Base-by-base conservation (phyloP, 75 land plant species). In the Azolla pinnata region DNA sequence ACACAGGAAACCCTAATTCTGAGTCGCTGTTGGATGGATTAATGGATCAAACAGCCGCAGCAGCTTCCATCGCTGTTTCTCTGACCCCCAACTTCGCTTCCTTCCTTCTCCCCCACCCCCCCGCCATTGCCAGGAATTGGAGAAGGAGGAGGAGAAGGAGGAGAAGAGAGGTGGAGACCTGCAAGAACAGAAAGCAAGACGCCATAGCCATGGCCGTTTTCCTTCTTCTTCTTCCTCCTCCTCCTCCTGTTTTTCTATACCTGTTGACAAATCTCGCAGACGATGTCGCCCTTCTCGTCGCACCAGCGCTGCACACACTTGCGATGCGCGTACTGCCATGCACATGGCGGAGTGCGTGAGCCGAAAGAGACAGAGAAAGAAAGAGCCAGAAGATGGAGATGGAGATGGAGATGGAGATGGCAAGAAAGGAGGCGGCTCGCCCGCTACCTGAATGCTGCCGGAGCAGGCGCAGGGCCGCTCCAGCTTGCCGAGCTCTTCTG, bases 401-500 rank as follows among this genome's bases (percentile, higher is more conserved):
- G 23, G 2, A 33, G 25, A 16, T 10, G 53, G 53, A 28, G 56
- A 54, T 2, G 31, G 18, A 28, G 29, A 8, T 4, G 10, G 10
- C 26, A 54, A 5, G 29, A 21, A 18, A 50, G 5, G 7, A 5
- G 8, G 8, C 5, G 23, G 23, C 16, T 28, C 18, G 2, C 28
- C 4, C 29, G 10, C 4, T 63, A 83, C 86, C 83, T 83, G 73
- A 44, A 83, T 35, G 50, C 77, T 83, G 9, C 86, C 86, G 54
- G 66, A 72, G 61, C 86, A 83, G 46, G 77, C 83, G 55, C 86
- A 83, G 29, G 86, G 86, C n/a, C 29, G 42, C 52, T 83, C 86
- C 56, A 83, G 62, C 35, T 73, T 79, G 20, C 49, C 30, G 10
- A 73, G 34, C 16, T 66, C 56, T n/a, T 78, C 84, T 14, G 62